Conservation (phyloP, 108 stramenopile species). For the Nitzschia sp. region DNA sequence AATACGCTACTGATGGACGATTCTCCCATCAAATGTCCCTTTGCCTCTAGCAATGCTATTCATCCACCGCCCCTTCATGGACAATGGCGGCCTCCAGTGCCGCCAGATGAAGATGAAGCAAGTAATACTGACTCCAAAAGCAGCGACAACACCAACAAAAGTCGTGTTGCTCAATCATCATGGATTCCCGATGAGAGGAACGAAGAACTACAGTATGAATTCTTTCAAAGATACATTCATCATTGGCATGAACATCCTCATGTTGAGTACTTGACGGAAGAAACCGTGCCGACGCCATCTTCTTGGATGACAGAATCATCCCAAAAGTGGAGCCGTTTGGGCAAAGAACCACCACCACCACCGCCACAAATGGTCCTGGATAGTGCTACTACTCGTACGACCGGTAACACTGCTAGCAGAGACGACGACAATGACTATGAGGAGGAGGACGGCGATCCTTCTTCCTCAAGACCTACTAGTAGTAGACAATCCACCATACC, state of each 20-base stretch:
- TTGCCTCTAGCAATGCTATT: conserved; percentile 51
- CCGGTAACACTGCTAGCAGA: too few species aligned
- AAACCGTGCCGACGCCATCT: conserved; percentile 4
- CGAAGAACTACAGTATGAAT: conserved; percentile 14
- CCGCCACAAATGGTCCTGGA: too few species aligned
- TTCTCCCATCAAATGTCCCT: conserved; percentile 74
- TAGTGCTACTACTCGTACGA: too few species aligned
- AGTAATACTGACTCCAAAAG: neutral
- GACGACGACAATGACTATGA: neutral
- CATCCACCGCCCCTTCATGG: conserved; percentile 77
- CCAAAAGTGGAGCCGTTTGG: too few species aligned
- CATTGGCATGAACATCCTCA: conserved; percentile 19
- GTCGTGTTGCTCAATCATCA: neutral
- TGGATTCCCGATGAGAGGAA: conserved; percentile 28
- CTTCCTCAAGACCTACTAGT: too few species aligned
- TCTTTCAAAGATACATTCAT: conserved; percentile 23
- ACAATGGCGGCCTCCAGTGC: conserved; percentile 7
- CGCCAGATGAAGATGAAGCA: neutral
- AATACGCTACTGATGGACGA: conserved; percentile 85
- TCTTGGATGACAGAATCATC: too few species aligned
- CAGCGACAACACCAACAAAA: conserved; percentile 1
- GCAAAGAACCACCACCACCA: too few species aligned
- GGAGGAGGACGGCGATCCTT: too few species aligned
- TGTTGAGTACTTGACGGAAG: neutral
- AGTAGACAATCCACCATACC: too few species aligned